Evolutionary conservation across 2,329 filamentous ascomycete species (phyloP).

Genomic region (Trichoderma polysporum): DNA sequence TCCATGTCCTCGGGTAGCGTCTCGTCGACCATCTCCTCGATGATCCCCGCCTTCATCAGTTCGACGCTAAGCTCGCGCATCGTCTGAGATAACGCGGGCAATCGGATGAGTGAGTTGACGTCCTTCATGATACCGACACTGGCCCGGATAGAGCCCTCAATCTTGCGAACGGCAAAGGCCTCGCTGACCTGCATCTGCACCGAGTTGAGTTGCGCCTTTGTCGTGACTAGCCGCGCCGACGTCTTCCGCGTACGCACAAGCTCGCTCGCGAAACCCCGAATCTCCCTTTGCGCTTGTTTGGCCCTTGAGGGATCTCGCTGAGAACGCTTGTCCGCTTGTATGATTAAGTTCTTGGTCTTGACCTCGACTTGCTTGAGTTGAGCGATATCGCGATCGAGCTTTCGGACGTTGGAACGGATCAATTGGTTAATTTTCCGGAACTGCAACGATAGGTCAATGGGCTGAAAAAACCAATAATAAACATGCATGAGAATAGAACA

Average conservation of each 20-base stretch:
- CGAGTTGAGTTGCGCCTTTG: slow-evolving; percentile 86
- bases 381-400: slow-evolving; percentile 89
- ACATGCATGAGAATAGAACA: not conserved
- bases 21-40: slow-evolving; percentile 96
- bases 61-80: slow-evolving; percentile 88
- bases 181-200: slow-evolving; percentile 98
- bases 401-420: slow-evolving; percentile 85
- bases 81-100: slow-evolving; percentile 83
- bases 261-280: slow-evolving; percentile 84
- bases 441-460: slow-evolving; percentile 48
- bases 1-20: slow-evolving; percentile 73
- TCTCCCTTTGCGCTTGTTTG: slow-evolving; percentile 76
- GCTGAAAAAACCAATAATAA: not conserved
- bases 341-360: slow-evolving; percentile 82
- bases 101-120: slow-evolving; percentile 78
- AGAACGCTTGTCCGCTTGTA: slow-evolving; percentile 77
- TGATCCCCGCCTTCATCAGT: slow-evolving; percentile 91
- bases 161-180: slow-evolving; percentile 92
- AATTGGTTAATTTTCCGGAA: slow-evolving; percentile 93
- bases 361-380: slow-evolving; percentile 74
- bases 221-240: slow-evolving; percentile 71
- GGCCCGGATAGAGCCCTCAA: slow-evolving; percentile 85
- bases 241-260: slow-evolving; percentile 80
- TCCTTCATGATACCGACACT: slow-evolving; percentile 96
- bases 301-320: slow-evolving; percentile 77